phyloP scores from a whole-genome alignment of 192 early-diverging fungal species.

The Backusella sp. region DNA sequence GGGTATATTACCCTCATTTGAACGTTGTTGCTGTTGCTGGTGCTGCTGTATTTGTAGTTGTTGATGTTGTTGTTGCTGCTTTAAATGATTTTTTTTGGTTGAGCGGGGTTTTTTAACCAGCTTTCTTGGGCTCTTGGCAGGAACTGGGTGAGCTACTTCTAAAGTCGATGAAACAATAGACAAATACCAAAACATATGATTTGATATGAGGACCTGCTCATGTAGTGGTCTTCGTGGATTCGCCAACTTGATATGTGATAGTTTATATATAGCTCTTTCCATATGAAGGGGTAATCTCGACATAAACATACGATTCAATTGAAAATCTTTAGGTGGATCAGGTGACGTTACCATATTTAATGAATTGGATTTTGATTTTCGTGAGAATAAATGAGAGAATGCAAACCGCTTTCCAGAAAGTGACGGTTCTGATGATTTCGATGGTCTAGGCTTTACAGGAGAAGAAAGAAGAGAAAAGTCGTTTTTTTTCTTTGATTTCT shows the following conservation, averaged over 20 bases:
- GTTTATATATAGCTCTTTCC: slow-evolving; percentile 73
- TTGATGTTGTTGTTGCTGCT: background rate
- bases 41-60: background rate
- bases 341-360: background rate
- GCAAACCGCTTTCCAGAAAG: slow-evolving; percentile 1
- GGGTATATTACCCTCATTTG: background rate
- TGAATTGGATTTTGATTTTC: background rate
- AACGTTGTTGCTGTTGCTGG: background rate
- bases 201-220: slow-evolving; percentile 75
- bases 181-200: slow-evolving; percentile 83
- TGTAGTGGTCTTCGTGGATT: slow-evolving; percentile 69
- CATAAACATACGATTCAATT: slow-evolving; percentile 20
- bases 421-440: slow-evolving; percentile 7
- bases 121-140: background rate
- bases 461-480: background rate
- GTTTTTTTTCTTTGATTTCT: slow-evolving; percentile 6
- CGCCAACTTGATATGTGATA: slow-evolving; percentile 72
- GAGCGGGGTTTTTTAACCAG: background rate
- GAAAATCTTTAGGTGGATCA: slow-evolving; percentile 27
- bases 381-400: slow-evolving; percentile 16
- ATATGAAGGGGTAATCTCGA: slow-evolving; percentile 71
- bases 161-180: slow-evolving; percentile 46
- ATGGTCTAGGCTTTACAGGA: background rate
- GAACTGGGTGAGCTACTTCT: background rate
- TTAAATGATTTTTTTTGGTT: background rate